phyloP scores from a whole-genome alignment of 2,329 filamentous ascomycete genomes.

The Penicillium fuscoglaucum region DNA sequence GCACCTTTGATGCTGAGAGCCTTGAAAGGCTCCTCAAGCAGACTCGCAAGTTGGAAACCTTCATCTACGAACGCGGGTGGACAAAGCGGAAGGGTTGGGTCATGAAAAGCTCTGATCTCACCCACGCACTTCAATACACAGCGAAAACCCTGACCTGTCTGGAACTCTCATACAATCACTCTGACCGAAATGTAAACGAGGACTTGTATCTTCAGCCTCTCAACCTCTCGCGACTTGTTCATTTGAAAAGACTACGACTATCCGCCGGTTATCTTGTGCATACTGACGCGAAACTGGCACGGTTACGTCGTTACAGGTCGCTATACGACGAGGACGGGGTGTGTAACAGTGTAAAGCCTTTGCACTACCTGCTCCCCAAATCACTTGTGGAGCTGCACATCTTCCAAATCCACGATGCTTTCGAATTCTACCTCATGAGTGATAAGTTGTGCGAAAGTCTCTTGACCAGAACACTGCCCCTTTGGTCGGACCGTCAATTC shows the following conservation, averaged over 20 bases:
- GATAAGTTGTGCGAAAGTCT: not conserved
- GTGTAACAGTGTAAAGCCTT: not conserved
- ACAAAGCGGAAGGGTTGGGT: not conserved
- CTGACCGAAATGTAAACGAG: not conserved
- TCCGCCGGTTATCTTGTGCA: not conserved
- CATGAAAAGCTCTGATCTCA: not conserved
- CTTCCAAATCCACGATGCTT: not conserved
- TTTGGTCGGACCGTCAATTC: not conserved
- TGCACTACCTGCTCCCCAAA: not conserved
- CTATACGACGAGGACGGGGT: not conserved
- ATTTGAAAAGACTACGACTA: not conserved
- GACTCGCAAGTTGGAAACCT: not conserved
- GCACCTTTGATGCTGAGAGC: not conserved
- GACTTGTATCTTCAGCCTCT: not conserved
- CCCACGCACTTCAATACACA: not conserved
- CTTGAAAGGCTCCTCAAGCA: not conserved
- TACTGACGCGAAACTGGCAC: not conserved
- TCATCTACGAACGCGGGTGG: conserved; percentile 1
- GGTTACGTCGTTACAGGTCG: too few relatives aligned
- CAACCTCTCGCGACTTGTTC: not conserved
- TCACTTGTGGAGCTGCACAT: not conserved
- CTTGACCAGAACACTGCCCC: not conserved
- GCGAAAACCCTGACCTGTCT: not conserved
- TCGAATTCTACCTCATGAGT: not conserved
- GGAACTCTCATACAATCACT: not conserved